These are phyloP conservation scores for Capsicum pubescens DNA, from an alignment of 257 asterid species.

Conservation along the genomic window DNA sequence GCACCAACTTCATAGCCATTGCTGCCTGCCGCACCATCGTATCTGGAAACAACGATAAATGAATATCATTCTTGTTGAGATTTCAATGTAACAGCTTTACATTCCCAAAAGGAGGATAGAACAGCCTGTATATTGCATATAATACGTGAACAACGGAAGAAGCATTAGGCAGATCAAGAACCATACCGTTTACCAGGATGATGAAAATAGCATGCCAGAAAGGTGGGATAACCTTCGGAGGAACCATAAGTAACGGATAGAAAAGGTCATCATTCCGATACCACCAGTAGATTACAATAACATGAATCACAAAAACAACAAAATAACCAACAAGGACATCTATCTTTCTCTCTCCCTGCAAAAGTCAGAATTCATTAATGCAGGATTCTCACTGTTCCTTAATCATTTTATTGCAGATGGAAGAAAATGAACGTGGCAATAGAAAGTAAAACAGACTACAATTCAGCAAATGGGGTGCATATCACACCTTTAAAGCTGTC, in stretches of 20 bases:
- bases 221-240: slow-evolving; percentile 85
- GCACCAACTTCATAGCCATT: slow-evolving; percentile 74
- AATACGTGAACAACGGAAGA: slow-evolving; percentile 3
- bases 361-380: slow-evolving; percentile 29
- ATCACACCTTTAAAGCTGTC: slow-evolving; percentile 87
- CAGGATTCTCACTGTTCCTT: slow-evolving; percentile 6
- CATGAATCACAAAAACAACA: slow-evolving; percentile 61
- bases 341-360: slow-evolving; percentile 88
- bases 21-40: slow-evolving; percentile 83
- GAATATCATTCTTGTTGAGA: not conserved
- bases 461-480: slow-evolving; percentile 29
- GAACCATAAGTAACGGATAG: slow-evolving; percentile 77
- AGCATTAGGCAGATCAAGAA: slow-evolving; percentile 32
- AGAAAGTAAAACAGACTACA: slow-evolving; percentile 21
- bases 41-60: slow-evolving; percentile 51
- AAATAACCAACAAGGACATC: slow-evolving; percentile 67
- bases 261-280: slow-evolving; percentile 63
- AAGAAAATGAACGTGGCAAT: not conserved
- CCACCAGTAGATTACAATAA: slow-evolving; percentile 87
- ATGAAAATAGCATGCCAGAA: slow-evolving; percentile 89
- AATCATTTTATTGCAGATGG: not conserved
- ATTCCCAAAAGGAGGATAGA: not conserved
- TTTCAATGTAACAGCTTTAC: not conserved
- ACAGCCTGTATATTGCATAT: not conserved
- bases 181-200: slow-evolving; percentile 79